Conservation (phyloP, 306 rosid species). For the Spatholobus suberectus region DNA sequence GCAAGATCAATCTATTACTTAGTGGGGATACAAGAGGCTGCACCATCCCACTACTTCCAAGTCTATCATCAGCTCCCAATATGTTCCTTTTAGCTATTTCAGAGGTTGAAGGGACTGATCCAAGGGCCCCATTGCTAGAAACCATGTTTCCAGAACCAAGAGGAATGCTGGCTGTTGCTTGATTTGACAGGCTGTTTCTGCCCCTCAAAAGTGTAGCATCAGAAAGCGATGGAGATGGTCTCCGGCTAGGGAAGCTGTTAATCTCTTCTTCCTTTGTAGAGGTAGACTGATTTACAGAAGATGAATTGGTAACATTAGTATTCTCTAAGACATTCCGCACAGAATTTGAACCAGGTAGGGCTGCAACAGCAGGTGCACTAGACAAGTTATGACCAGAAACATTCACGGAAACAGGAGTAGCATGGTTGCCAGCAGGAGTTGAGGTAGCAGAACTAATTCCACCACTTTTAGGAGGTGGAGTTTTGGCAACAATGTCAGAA, state of each 20-base stretch:
- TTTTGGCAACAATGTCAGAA: constrained; percentile 68
- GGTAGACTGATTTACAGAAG: constrained; percentile 64
- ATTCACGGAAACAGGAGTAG: constrained; percentile 60
- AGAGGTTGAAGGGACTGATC: constrained; percentile 69
- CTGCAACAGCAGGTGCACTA: constrained; percentile 53
- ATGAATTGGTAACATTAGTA: constrained; percentile 52
- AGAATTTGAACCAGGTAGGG: constrained; percentile 62
- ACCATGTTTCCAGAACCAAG: constrained; percentile 67
- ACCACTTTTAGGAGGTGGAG: constrained; percentile 82
- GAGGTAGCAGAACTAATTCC: constrained; percentile 64
- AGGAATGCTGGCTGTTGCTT: constrained; percentile 63
- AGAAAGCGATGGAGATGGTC: constrained; percentile 88
- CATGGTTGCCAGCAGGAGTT: constrained; percentile 69
- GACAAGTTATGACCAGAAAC: constrained; percentile 62
- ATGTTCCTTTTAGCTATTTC: constrained; percentile 82
- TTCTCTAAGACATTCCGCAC: constrained; percentile 63
- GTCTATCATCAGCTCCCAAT: constrained; percentile 82
- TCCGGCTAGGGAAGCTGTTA: constrained; percentile 73
- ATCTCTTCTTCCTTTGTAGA: constrained; percentile 82
- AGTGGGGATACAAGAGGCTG: constrained; percentile 80
- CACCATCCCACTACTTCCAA: constrained; percentile 78
- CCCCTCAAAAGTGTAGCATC: constrained; percentile 78
- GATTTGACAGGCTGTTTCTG: constrained; percentile 71
- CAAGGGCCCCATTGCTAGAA: constrained; percentile 69
- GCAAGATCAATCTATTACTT: constrained; percentile 69